A percentile compares a stretch with the other conserved stretches of the same genome.
These are phyloP conservation scores for Mariannaea elegans DNA, from an alignment of 2,329 filamentous ascomycete species.

Conservation along the genomic window DNA sequence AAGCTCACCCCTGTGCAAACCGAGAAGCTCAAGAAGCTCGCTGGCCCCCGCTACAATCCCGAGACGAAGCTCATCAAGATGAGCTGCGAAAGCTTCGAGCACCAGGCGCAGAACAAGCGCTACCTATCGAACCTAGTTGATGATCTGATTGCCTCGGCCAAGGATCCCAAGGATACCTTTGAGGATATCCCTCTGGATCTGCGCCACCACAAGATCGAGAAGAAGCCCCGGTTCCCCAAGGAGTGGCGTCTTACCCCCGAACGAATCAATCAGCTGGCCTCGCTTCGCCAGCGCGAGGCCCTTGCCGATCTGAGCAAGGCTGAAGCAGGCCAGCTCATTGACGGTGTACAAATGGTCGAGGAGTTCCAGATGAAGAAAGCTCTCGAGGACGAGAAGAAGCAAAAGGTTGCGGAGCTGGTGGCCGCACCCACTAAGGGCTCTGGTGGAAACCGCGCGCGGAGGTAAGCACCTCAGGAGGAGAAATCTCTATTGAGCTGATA, in stretches of 20 bases:
- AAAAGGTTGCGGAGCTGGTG: slow-evolving; percentile 45
- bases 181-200: slow-evolving; percentile 90
- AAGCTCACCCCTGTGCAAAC: slow-evolving; percentile 73
- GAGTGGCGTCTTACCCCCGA: slow-evolving; percentile 83
- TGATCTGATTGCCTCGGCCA: slow-evolving; percentile 77
- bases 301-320: slow-evolving; percentile 63
- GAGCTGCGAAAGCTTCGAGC: slow-evolving; percentile 87
- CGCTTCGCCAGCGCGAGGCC: slow-evolving; percentile 61
- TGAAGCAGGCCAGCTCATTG: slow-evolving; percentile 65
- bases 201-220: slow-evolving; percentile 80
- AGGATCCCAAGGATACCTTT: slow-evolving; percentile 82
- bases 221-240: slow-evolving; percentile 76
- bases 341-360: slow-evolving; percentile 62
- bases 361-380: slow-evolving; percentile 44
- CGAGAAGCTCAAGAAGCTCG: slow-evolving; percentile 86
- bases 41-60: slow-evolving; percentile 87
- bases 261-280: slow-evolving; percentile 72
- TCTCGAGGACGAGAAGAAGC: slow-evolving; percentile 46
- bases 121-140: slow-evolving; percentile 84
- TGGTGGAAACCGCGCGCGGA: slow-evolving; percentile 34
- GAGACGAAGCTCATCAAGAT: slow-evolving; percentile 84
- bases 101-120: slow-evolving; percentile 96
- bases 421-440: slow-evolving; percentile 32
- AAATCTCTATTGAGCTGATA: neutral
- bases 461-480: slow-evolving; percentile 22